These are phyloP conservation scores for Penicillium macrosclerotiorum DNA, from an alignment of 495 filamentous ascomycete genomes.

Conservation along the genomic window DNA sequence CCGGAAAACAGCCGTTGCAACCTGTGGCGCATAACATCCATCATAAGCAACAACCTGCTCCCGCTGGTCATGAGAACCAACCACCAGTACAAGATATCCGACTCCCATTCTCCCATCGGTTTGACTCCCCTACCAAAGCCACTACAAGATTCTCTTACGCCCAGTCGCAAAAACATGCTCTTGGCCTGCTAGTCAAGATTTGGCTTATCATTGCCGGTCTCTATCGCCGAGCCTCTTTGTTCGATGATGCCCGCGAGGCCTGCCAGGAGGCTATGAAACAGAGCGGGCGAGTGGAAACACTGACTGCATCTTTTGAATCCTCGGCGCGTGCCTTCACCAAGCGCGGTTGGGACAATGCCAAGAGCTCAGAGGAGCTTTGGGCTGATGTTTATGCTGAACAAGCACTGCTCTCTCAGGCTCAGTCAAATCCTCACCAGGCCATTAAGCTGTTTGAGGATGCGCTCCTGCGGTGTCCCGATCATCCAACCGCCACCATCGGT, in stretches of 20 bases:
- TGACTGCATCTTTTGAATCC: constrained; percentile 44
- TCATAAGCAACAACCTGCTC: constrained; percentile 39
- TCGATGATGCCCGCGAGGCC: constrained; percentile 73
- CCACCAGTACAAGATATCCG: constrained; percentile 53
- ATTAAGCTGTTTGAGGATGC: constrained; percentile 76
- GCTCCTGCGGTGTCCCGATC: constrained; percentile 68
- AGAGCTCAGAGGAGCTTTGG: constrained; percentile 75
- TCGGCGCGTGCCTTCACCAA: constrained; percentile 53
- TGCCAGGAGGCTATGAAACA: constrained; percentile 78
- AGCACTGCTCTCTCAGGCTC: constrained; percentile 64
- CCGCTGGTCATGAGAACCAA: constrained; percentile 46
- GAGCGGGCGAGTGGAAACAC: constrained; percentile 46
- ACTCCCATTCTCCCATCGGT: constrained; percentile 43
- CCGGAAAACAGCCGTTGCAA: constrained; percentile 40
- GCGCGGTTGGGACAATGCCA: constrained; percentile 69
- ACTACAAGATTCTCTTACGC: constrained; percentile 36
- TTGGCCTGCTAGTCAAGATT: constrained; percentile 66
- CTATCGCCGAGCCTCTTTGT: constrained; percentile 77
- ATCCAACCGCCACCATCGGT: constrained; percentile 76
- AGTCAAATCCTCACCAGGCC: constrained; percentile 63
- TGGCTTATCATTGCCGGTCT: constrained; percentile 88
- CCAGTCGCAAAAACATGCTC: constrained; percentile 54
- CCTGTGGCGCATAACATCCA: constrained; percentile 52
- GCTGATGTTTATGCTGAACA: constrained; percentile 78
- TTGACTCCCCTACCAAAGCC: constrained; percentile 42